Percentiles rank a stretch among this genome's conserved stretches.
Evolutionary conservation across 371 early-diverging fungal genomes (phyloP).

Genomic region (Syncephalis plumigaleata): DNA sequence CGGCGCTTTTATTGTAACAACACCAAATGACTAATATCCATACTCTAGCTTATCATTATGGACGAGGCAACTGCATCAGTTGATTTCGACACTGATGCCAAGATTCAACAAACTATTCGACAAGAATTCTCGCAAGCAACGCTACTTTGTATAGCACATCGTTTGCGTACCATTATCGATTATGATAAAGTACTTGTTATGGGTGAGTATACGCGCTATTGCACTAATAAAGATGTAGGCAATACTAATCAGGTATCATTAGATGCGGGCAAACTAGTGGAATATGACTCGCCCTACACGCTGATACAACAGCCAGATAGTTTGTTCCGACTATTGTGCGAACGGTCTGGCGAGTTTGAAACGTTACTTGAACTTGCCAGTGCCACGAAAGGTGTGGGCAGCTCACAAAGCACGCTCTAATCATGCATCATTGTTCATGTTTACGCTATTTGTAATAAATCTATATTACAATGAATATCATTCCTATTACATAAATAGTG

Average conservation of each 20-base stretch:
- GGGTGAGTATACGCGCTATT: conserved; percentile 14
- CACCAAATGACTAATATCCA: neutral
- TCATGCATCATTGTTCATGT: too few species aligned
- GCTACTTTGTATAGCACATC: conserved; percentile 45
- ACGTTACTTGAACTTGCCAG: conserved; percentile 3
- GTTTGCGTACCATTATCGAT: conserved; percentile 59
- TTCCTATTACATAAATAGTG: too few species aligned
- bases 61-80: conserved; percentile 66
- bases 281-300: conserved; percentile 33
- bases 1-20: neutral
- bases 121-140: conserved; percentile 33
- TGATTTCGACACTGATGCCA: conserved; percentile 42
- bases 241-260: neutral
- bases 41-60: conserved; percentile 4
- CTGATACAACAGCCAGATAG: conserved; percentile 16
- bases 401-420: neutral
- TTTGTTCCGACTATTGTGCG: conserved; percentile 5
- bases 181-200: conserved; percentile 65
- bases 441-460: too few species aligned
- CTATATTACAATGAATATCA: too few species aligned
- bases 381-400: neutral
- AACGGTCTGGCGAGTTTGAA: conserved; percentile 6
- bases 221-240: neutral
- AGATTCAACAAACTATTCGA: conserved; percentile 52
- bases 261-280: conserved; percentile 31